These are phyloP conservation scores for Aspergillus fructus DNA, from an alignment of 2,329 filamentous ascomycete species.

Conservation along the genomic window DNA sequence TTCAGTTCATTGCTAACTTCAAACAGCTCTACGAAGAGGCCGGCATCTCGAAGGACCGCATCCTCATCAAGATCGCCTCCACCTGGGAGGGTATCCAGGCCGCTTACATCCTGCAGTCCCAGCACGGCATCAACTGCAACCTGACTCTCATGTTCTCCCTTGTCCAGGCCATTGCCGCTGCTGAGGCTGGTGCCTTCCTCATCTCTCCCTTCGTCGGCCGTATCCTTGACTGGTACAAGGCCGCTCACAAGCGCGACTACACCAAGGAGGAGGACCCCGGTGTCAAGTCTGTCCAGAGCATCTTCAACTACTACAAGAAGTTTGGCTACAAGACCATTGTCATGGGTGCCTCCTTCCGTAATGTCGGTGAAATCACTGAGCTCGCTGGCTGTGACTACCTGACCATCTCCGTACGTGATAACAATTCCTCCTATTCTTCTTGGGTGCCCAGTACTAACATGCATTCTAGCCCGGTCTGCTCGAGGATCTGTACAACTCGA, in stretches of 20 bases:
- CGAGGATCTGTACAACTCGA: constrained; percentile 88
- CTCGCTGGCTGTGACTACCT: constrained; percentile 98
- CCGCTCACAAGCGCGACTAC: constrained; percentile 90
- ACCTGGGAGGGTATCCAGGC: constrained; percentile 99
- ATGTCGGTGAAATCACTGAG: constrained; percentile 94
- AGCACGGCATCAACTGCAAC: constrained; percentile 98
- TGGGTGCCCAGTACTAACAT: constrained; percentile 17
- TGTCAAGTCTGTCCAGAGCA: constrained; percentile 87
- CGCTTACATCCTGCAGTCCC: constrained; percentile 90
- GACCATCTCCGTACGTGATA: constrained; percentile 78
- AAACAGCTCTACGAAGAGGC: constrained; percentile 85
- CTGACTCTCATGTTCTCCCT: constrained; percentile 98
- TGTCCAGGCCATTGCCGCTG: constrained; percentile 90
- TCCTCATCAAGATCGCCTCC: constrained; percentile 98
- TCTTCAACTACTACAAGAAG: constrained; percentile 99
- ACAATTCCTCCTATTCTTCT: neutral
- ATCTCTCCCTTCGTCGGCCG: constrained; percentile 99
- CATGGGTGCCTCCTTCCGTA: constrained; percentile 99
- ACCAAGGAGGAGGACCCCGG: constrained; percentile 86
- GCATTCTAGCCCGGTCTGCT: constrained; percentile 75
- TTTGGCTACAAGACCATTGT: constrained; percentile 98
- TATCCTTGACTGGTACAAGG: constrained; percentile 99
- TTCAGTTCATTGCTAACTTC: neutral
- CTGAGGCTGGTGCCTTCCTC: constrained; percentile 92
- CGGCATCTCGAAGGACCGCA: constrained; percentile 87